Evolutionary conservation across 345 rosid genomes (phyloP).

Genomic region (Clausena lansium): DNA sequence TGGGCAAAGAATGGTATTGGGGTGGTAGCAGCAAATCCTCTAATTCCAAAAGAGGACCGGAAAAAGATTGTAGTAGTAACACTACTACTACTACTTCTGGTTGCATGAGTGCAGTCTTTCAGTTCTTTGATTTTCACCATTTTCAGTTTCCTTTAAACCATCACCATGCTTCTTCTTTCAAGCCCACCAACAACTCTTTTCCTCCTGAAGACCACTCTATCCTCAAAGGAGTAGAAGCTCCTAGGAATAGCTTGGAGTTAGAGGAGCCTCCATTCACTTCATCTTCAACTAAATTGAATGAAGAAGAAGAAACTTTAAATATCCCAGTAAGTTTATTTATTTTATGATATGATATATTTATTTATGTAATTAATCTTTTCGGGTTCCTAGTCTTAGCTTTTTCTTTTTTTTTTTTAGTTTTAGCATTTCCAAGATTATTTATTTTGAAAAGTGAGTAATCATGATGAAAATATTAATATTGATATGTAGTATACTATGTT

Average conservation of each 20-base stretch:
- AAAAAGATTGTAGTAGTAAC: background rate
- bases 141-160: slow-evolving; percentile 46
- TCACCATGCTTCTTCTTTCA: slow-evolving; percentile 41
- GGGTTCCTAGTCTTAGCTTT: slow-evolving; percentile 15
- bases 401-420: background rate
- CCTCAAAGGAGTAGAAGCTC: slow-evolving; percentile 67
- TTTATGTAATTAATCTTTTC: slow-evolving; percentile 14
- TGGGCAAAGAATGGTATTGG: slow-evolving; percentile 62
- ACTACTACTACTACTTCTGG: slow-evolving; percentile 36
- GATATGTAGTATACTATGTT: background rate
- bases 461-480: slow-evolving; percentile 19
- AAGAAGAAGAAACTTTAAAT: slow-evolving; percentile 42
- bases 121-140: slow-evolving; percentile 71
- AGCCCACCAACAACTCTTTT: slow-evolving; percentile 24
- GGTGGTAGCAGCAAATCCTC: slow-evolving; percentile 35
- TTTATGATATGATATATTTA: background rate
- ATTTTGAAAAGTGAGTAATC: slow-evolving; percentile 27
- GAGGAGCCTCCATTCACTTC: slow-evolving; percentile 44
- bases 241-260: slow-evolving; percentile 81
- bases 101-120: slow-evolving; percentile 79
- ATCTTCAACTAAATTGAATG: slow-evolving; percentile 21
- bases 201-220: slow-evolving; percentile 17
- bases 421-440: slow-evolving; percentile 13
- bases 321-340: slow-evolving; percentile 43
- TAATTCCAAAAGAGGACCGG: slow-evolving; percentile 33